These are phyloP conservation scores for Lactarius hatsudake DNA, from an alignment of 768 basidiomycete genomes.

Conservation along the genomic window DNA sequence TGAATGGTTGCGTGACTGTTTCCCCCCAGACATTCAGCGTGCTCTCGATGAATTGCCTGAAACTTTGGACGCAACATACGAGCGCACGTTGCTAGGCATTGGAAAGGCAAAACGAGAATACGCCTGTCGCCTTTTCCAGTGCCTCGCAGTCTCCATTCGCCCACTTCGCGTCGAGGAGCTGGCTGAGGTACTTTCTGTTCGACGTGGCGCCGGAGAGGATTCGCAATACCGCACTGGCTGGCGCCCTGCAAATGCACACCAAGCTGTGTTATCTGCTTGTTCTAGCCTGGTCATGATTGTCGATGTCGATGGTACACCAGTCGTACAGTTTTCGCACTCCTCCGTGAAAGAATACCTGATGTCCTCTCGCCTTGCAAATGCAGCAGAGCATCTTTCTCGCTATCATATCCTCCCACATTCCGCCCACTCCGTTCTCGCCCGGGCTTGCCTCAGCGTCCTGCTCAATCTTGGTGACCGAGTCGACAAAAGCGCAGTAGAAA, in stretches of 20 bases:
- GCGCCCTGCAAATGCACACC: neutral
- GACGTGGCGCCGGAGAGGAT: neutral
- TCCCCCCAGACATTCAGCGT: neutral
- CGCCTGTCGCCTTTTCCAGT: neutral
- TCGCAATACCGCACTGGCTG: neutral
- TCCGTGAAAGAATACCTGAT: constrained; percentile 19
- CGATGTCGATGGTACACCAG: neutral
- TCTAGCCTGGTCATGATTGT: neutral
- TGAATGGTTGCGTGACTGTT: neutral
- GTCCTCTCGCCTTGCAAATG: neutral
- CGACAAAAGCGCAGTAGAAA: neutral
- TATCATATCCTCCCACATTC: neutral
- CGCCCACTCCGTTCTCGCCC: constrained; percentile 5
- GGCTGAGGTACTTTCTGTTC: constrained; percentile 3
- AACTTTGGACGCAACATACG: constrained; percentile 8
- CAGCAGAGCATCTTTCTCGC: neutral
- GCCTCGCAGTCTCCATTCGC: neutral
- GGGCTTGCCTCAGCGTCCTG: constrained; percentile 4
- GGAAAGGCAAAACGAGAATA: neutral
- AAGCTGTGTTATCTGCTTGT: neutral
- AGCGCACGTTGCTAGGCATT: neutral
- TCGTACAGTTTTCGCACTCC: neutral
- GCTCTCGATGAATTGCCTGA: neutral
- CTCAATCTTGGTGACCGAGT: neutral
- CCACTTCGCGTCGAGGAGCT: constrained; percentile 13